phyloP scores from a whole-genome alignment of 2,329 filamentous ascomycete species.

The Clonostachys rhizophaga region DNA sequence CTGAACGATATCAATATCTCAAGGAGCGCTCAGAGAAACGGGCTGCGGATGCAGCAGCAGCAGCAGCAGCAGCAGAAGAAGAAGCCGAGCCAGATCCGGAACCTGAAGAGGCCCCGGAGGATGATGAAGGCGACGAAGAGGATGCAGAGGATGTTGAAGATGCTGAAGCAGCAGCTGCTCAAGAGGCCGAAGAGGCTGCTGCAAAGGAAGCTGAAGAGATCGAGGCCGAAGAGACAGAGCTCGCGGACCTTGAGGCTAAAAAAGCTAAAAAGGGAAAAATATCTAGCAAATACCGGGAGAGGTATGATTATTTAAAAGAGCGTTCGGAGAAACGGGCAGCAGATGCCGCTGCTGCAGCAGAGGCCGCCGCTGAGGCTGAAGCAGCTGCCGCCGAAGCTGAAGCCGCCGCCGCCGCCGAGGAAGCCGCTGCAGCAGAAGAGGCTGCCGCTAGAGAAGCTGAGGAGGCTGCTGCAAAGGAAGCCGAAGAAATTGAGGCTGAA shows the following conservation, averaged over 20 bases:
- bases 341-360: conserved; percentile 1
- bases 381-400: conserved; percentile 18
- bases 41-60: conserved; percentile 18
- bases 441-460: conserved; percentile 21
- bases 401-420: conserved; percentile 18
- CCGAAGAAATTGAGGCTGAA: conserved; percentile 11
- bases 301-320: conserved; percentile 11
- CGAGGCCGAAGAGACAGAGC: conserved; percentile 12
- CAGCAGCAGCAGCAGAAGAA: conserved; percentile 8
- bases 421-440: conserved; percentile 5
- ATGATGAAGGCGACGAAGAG: neutral
- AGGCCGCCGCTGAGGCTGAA: conserved; percentile 9
- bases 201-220: conserved; percentile 10
- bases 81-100: conserved; percentile 6
- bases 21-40: conserved; percentile 10
- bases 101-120: conserved; percentile 7
- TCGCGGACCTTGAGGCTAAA: conserved; percentile 18
- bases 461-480: conserved; percentile 18
- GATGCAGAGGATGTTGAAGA: conserved; percentile 18
- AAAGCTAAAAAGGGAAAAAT: conserved; percentile 18
- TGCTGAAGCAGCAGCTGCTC: conserved; percentile 15
- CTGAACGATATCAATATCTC: conserved; percentile 16
- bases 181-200: conserved; percentile 13
- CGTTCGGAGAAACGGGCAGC: conserved; percentile 9
- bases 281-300: conserved; percentile 15